Conservation (phyloP, 768 basidiomycete species). For the Pleurotus tuber-regium region DNA sequence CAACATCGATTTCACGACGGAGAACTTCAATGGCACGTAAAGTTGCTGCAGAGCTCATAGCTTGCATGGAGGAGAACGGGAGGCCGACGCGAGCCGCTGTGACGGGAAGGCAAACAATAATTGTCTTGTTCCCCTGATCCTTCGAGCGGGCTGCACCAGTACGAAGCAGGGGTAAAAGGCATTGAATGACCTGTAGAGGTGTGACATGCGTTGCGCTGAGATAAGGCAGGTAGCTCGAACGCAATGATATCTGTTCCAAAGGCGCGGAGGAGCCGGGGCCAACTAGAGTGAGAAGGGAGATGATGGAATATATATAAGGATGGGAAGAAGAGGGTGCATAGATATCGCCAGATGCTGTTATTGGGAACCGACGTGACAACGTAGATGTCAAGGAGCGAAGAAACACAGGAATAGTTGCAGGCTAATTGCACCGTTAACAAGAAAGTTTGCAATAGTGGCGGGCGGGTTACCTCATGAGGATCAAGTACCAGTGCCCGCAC, state of each 20-base stretch:
- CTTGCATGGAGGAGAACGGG: conserved; percentile 63
- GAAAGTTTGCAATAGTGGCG: conserved; percentile 1
- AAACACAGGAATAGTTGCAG: conserved; percentile 70
- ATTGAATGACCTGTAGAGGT: conserved; percentile 75
- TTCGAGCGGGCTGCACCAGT: conserved; percentile 54
- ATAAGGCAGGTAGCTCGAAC: conserved; percentile 63
- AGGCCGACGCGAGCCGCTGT: conserved; percentile 71
- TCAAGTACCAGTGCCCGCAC: conserved; percentile 81
- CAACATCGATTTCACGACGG: conserved; percentile 64
- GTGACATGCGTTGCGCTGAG: conserved; percentile 73
- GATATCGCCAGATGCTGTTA: conserved; percentile 77
- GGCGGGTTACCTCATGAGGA: conserved; percentile 57
- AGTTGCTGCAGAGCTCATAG: conserved; percentile 77
- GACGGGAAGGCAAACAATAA: conserved; percentile 75
- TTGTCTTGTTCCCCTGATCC: conserved; percentile 53
- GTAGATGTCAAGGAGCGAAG: conserved; percentile 79
- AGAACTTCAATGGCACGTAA: conserved; percentile 71
- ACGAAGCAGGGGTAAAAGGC: conserved; percentile 74
- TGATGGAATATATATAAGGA: conserved; percentile 73
- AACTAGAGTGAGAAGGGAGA: conserved; percentile 69
- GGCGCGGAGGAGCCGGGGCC: conserved; percentile 49
- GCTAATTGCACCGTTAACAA: conserved; percentile 36
- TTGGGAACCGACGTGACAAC: conserved; percentile 79
- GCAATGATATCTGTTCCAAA: conserved; percentile 67
- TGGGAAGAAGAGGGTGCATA: conserved; percentile 62